phyloP scores from a whole-genome alignment of 2,329 filamentous ascomycete genomes.

The Cladosporium oxysporum region DNA sequence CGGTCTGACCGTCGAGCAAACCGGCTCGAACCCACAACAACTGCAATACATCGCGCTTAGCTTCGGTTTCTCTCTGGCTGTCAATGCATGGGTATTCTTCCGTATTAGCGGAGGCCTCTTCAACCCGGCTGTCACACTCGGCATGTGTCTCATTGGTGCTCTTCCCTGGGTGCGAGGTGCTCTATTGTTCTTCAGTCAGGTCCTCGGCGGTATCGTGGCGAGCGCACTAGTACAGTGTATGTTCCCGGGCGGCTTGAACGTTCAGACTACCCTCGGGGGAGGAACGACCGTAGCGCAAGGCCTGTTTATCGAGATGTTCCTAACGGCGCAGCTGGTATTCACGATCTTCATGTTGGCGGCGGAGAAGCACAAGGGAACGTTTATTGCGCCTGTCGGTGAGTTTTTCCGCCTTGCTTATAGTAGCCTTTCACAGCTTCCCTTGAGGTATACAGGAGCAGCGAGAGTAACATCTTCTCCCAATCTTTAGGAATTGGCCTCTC shows the following conservation, averaged over 20 bases:
- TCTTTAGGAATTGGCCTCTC: conserved; percentile 42
- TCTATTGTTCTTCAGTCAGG: conserved; percentile 40
- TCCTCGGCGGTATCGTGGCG: conserved; percentile 41
- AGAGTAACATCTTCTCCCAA: background rate
- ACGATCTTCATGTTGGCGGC: conserved; percentile 46
- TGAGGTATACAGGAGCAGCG: background rate
- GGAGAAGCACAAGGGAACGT: conserved; percentile 47
- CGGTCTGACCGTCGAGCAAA: conserved; percentile 32
- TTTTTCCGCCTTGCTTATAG: background rate
- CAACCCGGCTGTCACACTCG: conserved; percentile 39
- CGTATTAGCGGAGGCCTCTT: conserved; percentile 37
- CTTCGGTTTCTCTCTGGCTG: conserved; percentile 45
- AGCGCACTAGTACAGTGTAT: conserved; percentile 38
- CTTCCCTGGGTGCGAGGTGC: conserved; percentile 38
- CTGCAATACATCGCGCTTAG: conserved; percentile 39
- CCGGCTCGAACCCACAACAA: conserved; percentile 39
- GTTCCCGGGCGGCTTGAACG: conserved; percentile 41
- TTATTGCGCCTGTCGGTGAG: conserved; percentile 41
- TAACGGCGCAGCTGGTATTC: conserved; percentile 44
- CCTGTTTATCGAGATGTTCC: conserved; percentile 45
- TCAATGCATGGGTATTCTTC: conserved; percentile 44
- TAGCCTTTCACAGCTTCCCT: background rate
- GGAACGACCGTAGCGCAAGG: conserved; percentile 41
- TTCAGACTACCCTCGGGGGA: conserved; percentile 37
- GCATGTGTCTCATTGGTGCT: conserved; percentile 39